Base-by-base conservation (phyloP, 2,329 filamentous ascomycete species). In the Xylaria sp. region DNA sequence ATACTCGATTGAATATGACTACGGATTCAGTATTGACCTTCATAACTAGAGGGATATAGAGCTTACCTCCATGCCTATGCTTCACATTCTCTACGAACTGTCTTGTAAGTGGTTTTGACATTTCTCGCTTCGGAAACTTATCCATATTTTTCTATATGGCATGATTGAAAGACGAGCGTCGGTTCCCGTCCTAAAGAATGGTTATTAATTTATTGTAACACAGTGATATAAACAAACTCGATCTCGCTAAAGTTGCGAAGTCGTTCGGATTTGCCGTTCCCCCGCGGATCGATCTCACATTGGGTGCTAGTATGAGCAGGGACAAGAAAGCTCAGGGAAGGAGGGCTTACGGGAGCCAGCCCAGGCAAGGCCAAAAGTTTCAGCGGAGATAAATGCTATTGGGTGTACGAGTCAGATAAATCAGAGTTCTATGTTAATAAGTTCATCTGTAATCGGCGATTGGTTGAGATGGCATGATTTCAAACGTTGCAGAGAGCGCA, bases 31-130 rank as follows among this genome's bases (percentile, higher is more conserved):
- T 20, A 38, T n/a, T 68, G 9, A 68, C 65, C 20, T 5, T 44
- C 2, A 29, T 42, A 54, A 33, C 20, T 11, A 68, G 66, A 67
- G 42, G 67, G 65, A 29, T 69, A 67, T 83, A 88, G 92, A 67
- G 93, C 92, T 22, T 99, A 99, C 79, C 86, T 99, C 27, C 94
- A 98, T 79, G 95, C 96, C 0, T 99, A 99, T 77, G 94, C 95
- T 25, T 65, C 96, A 95, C 81, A 90, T 87, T 72, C 83, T 96
- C 66, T 68, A 15, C 88, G 93, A 31, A 91, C 89, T n/a, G 90
- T 96, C 42, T 97, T 95, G 77, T 92, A 95, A 78, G 89, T 96
- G 60, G 85, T 93, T 78, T 92, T 77, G 83, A 96, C 20, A 49
- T 50, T 59, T 65, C 36, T 42, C 38, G 5, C 17, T 22, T 17